phyloP scores from a whole-genome alignment of 768 basidiomycete genomes.

The Lactarius psammicola region DNA sequence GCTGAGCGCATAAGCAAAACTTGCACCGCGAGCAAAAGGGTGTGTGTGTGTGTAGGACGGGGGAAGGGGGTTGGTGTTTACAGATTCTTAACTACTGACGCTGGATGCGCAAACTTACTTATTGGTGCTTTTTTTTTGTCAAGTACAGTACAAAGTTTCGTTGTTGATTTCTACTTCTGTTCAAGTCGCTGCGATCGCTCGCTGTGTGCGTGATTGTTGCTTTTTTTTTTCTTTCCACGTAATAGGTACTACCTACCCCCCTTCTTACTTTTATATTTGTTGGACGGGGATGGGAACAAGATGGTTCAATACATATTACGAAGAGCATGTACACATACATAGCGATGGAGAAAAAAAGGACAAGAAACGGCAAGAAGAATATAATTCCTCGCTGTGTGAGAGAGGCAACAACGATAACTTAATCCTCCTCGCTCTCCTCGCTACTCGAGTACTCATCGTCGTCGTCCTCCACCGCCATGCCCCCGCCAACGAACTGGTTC shows the following conservation, averaged over 20 bases:
- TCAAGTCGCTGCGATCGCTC: not conserved
- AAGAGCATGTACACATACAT: constrained; percentile 5
- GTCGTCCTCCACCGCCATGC: constrained; percentile 36
- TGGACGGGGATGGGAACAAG: not conserved
- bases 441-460: constrained; percentile 53
- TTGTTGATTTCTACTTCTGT: not conserved
- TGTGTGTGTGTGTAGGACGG: not conserved
- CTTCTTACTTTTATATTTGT: no score
- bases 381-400: not conserved
- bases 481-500: constrained; percentile 48
- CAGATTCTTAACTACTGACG: not conserved
- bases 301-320: constrained; percentile 2
- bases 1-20: not conserved
- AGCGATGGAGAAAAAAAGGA: not conserved
- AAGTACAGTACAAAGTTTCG: not conserved
- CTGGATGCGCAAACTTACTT: not conserved
- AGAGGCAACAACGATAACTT: not conserved
- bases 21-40: not conserved
- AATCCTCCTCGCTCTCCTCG: constrained; percentile 48
- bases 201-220: not conserved
- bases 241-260: not conserved
- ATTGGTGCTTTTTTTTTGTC: not conserved
- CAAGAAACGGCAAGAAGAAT: constrained; percentile 1
- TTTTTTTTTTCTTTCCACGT: not conserved
- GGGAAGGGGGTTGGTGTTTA: not conserved